Conservation (phyloP, 108 stramenopile species). For the Skeletonema costatum region DNA sequence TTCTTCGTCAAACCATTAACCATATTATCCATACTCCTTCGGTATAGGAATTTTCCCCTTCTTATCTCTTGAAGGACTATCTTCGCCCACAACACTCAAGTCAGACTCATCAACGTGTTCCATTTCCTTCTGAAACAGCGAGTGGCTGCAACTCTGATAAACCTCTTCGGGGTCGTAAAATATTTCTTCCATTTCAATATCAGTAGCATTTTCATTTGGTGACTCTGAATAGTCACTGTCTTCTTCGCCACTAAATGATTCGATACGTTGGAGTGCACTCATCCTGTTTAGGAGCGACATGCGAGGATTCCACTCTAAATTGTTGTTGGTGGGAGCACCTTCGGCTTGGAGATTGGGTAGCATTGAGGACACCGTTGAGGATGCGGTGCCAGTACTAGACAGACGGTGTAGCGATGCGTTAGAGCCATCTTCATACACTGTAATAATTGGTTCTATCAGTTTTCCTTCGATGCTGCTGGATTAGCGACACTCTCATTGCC, state of each 20-base stretch:
- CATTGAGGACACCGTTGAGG: neutral
- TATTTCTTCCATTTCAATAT: slow-evolving; percentile 2
- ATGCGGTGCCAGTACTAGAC: neutral
- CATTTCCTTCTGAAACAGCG: slow-evolving; percentile 6
- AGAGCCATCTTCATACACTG: neutral
- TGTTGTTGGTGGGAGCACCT: neutral
- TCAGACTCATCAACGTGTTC: slow-evolving; percentile 2
- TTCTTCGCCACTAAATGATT: slow-evolving; percentile 18
- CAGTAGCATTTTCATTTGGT: neutral
- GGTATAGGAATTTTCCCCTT: neutral
- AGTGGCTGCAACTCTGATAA: slow-evolving; percentile 10
- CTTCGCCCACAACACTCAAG: neutral
- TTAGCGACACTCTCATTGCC: neutral
- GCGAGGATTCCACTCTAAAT: slow-evolving; percentile 10
- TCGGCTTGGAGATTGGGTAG: neutral
- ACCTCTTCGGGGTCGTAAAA: slow-evolving; percentile 4
- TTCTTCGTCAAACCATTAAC: neutral
- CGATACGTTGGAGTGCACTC: slow-evolving; percentile 13
- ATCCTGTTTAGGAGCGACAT: slow-evolving; percentile 1
- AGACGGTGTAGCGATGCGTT: neutral
- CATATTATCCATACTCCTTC: neutral
- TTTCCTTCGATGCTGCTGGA: neutral
- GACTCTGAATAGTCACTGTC: neutral
- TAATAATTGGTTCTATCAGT: neutral
- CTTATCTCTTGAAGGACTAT: neutral